Conservation (phyloP, 1,284 basidiomycete species). For the Cronartium ribicola region DNA sequence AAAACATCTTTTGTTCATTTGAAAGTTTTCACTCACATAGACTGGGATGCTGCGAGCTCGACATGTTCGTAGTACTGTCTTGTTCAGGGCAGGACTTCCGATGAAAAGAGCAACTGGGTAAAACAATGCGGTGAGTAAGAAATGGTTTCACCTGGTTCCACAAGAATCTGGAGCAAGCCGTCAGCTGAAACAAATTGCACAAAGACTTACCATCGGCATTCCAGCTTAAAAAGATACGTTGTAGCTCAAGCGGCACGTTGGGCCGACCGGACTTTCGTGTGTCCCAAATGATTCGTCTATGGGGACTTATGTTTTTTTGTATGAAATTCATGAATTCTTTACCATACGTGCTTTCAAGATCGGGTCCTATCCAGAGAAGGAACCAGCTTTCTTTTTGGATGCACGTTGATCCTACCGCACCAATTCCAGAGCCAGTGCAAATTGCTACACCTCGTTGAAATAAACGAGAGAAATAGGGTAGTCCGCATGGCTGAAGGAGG, state of each 20-base stretch:
- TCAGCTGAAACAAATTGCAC: neutral
- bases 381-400: conserved; percentile 65
- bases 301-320: conserved; percentile 63
- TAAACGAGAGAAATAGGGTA: conserved; percentile 70
- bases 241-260: conserved; percentile 68
- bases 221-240: conserved; percentile 64
- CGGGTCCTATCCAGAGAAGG: conserved; percentile 62
- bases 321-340: conserved; percentile 69
- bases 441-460: conserved; percentile 70
- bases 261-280: conserved; percentile 65
- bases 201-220: conserved; percentile 61
- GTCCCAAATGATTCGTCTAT: conserved; percentile 69
- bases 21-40: neutral
- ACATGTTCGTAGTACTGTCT: neutral
- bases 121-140: neutral
- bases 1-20: too few relatives aligned
- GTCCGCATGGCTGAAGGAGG: conserved; percentile 68
- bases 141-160: neutral
- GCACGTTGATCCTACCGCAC: conserved; percentile 68
- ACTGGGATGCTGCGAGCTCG: neutral
- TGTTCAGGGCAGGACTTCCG: conserved; percentile 1
- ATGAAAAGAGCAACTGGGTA: conserved; percentile 4
- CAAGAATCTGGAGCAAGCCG: neutral
- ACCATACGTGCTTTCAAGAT: conserved; percentile 63
- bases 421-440: conserved; percentile 71